A percentile compares a stretch with the other conserved stretches of the same genome.
These are phyloP conservation scores for Botryobasidium botryosum DNA, from an alignment of 768 basidiomycete species.

Conservation along the genomic window DNA sequence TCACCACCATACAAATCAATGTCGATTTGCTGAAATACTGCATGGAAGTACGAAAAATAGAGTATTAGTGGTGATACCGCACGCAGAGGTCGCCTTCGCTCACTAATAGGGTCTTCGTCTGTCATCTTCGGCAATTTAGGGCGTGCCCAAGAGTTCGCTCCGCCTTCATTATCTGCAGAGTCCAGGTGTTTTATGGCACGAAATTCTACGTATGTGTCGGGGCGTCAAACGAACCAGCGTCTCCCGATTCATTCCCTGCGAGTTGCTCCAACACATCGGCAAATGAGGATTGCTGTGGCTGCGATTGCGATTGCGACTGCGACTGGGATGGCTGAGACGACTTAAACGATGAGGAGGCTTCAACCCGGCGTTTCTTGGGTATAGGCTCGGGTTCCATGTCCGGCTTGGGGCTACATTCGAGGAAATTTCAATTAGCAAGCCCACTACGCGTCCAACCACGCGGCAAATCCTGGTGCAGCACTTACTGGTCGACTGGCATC, in stretches of 20 bases:
- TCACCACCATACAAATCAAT: conserved; percentile 46
- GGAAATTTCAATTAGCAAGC: too few species aligned
- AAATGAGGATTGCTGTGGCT: conserved; percentile 28
- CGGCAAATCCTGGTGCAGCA: too few species aligned
- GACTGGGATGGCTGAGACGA: neutral
- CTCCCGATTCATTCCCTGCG: conserved; percentile 34
- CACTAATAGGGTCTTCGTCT: conserved; percentile 51
- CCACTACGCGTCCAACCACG: too few species aligned
- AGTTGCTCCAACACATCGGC: conserved; percentile 45
- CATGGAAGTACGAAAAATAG: neutral
- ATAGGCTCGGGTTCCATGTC: neutral
- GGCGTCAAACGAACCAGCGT: conserved; percentile 21
- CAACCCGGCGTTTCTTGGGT: conserved; percentile 5
- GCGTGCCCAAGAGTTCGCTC: conserved; percentile 57
- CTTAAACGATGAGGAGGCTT: neutral
- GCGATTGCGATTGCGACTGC: too few species aligned
- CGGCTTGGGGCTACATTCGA: neutral
- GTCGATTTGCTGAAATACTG: conserved; percentile 95
- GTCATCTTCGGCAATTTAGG: conserved; percentile 44
- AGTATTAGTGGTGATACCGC: neutral
- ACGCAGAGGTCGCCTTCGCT: conserved; percentile 17
- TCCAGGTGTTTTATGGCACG: conserved; percentile 1
- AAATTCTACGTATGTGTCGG: neutral
- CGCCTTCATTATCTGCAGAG: conserved; percentile 50
- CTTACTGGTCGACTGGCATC: too few species aligned